Conservation (phyloP, 1,284 basidiomycete species). For the Ceratobasidium sp. region DNA sequence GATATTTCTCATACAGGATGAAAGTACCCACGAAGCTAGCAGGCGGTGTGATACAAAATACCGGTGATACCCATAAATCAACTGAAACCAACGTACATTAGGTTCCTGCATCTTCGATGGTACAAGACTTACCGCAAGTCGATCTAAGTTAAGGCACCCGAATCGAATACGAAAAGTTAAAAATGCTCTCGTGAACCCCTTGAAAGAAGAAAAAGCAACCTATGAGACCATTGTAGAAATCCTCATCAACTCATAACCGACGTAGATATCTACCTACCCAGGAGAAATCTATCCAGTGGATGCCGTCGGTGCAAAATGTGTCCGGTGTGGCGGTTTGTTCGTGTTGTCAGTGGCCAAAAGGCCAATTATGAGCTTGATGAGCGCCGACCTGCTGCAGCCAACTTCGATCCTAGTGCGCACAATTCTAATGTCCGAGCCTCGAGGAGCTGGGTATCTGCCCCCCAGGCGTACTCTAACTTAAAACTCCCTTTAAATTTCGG, state of each 20-base stretch:
- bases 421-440: no score
- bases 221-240: not conserved
- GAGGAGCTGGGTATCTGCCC: no score
- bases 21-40: not conserved
- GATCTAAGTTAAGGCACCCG: not conserved
- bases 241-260: not conserved
- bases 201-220: not conserved
- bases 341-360: not conserved
- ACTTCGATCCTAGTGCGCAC: no score
- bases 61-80: not conserved
- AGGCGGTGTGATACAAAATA: not conserved
- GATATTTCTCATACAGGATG: not conserved
- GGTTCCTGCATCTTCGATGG: no score
- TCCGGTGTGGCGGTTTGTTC: constrained; percentile 28
- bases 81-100: not conserved
- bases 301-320: constrained; percentile 15
- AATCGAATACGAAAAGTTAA: not conserved
- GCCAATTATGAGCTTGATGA: no score
- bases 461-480: no score
- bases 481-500: no score
- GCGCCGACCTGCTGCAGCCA: no score
- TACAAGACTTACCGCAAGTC: not conserved
- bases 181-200: not conserved
- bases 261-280: not conserved
- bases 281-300: not conserved